A percentile compares a stretch with the other conserved stretches of the same genome.
Conservation (phyloP, 371 early-diverging fungal species). For the Furculomyces boomerangus region DNA sequence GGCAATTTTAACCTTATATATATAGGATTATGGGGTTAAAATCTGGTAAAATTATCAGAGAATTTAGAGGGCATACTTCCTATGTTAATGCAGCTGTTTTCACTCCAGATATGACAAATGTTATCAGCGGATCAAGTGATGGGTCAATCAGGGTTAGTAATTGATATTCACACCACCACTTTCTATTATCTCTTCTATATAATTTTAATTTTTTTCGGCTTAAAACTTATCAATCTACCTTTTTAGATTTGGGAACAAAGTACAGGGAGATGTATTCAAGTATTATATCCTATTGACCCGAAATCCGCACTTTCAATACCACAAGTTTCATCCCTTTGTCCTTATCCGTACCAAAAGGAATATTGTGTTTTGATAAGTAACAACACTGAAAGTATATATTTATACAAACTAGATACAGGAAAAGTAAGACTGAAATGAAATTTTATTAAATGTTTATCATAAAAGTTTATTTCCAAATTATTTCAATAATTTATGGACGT, state of each 20-base stretch:
- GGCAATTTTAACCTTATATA: not conserved
- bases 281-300: not conserved
- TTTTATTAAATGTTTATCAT: not conserved
- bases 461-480: not conserved
- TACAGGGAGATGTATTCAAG: not conserved
- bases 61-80: constrained; percentile 75
- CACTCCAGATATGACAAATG: constrained; percentile 36
- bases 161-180: not conserved
- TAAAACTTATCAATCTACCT: not conserved
- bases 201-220: not conserved
- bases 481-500: not conserved
- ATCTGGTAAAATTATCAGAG: constrained; percentile 70
- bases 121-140: constrained; percentile 70
- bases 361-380: not conserved
- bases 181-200: not conserved
- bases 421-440: not conserved
- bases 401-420: not conserved
- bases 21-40: constrained; percentile 64
- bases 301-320: not conserved
- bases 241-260: constrained; percentile 4
- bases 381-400: not conserved
- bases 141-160: constrained; percentile 48
- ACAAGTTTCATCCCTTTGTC: not conserved
- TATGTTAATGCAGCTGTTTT: constrained; percentile 65
- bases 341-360: not conserved